A percentile compares a stretch with the other conserved stretches of the same genome.
phyloP scores from a whole-genome alignment of 495 filamentous ascomycete genomes.

The Penicillium canariense region DNA sequence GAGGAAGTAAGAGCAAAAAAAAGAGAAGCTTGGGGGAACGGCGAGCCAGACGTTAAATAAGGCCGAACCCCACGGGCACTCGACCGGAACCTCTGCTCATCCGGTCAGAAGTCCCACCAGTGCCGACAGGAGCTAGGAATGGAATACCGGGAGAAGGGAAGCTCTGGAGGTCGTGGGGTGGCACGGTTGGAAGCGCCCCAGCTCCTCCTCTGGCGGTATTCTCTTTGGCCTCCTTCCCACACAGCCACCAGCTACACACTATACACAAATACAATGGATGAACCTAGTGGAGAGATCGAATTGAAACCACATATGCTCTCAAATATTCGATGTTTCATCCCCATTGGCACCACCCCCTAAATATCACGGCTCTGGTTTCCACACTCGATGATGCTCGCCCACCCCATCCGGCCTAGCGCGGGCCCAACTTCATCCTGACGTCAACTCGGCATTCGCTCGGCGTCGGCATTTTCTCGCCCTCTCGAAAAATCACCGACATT shows the following conservation, averaged over 20 bases:
- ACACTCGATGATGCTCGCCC: no score
- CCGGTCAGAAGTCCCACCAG: not conserved
- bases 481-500: not conserved
- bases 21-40: slow-evolving; percentile 7
- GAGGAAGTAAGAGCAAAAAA: slow-evolving; percentile 8
- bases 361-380: not conserved
- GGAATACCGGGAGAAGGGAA: slow-evolving; percentile 23
- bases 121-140: not conserved
- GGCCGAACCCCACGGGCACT: slow-evolving; percentile 16
- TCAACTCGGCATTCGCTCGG: slow-evolving; percentile 32
- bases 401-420: not conserved
- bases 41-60: slow-evolving; percentile 27
- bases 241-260: not conserved
- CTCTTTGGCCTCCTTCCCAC: not conserved
- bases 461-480: slow-evolving; percentile 5
- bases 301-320: not conserved
- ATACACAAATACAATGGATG: not conserved
- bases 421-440: slow-evolving; percentile 18
- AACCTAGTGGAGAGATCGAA: not conserved
- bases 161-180: not conserved
- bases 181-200: no score
- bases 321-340: not conserved
- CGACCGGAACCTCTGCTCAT: not conserved
- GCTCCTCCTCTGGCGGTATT: not conserved
- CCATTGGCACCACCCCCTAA: not conserved